A percentile compares a stretch with the other conserved stretches of the same genome.
Conservation (phyloP, 306 rosid genomes). For the Rosa persica region DNA sequence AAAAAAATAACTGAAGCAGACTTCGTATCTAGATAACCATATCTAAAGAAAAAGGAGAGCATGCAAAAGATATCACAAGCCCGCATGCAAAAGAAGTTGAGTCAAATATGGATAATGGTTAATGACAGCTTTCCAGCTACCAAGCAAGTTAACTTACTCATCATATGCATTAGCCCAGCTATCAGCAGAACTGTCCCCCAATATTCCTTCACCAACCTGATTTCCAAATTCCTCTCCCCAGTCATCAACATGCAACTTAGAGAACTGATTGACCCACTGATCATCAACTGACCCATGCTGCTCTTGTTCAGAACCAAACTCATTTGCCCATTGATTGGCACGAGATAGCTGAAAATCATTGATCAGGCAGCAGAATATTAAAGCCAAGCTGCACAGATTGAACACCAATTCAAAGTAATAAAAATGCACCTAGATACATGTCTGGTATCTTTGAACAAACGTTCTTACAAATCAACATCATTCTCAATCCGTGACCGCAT, state of each 20-base stretch:
- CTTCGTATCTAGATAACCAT: neutral
- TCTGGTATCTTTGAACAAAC: neutral
- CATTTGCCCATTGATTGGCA: constrained; percentile 82
- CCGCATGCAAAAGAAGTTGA: neutral
- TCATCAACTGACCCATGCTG: constrained; percentile 55
- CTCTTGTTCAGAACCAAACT: constrained; percentile 54
- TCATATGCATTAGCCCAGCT: constrained; percentile 81
- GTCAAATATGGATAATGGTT: neutral
- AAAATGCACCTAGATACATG: neutral
- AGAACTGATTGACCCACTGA: constrained; percentile 91
- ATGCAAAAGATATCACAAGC: neutral
- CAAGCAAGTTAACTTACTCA: constrained; percentile 62
- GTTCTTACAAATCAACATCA: neutral
- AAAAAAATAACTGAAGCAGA: neutral
- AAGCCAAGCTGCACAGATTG: neutral
- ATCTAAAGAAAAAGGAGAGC: neutral
- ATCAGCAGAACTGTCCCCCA: constrained; percentile 59
- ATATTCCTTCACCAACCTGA: constrained; percentile 74
- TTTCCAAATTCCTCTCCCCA: constrained; percentile 94
- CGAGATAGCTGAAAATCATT: constrained; percentile 53
- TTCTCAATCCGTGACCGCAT: neutral
- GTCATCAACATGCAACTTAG: constrained; percentile 77
- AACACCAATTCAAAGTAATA: neutral
- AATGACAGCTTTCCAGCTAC: neutral
- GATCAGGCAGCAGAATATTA: constrained; percentile 25